phyloP scores from a whole-genome alignment of 2,329 filamentous ascomycete species.

The Colletotrichum cordylinicola region DNA sequence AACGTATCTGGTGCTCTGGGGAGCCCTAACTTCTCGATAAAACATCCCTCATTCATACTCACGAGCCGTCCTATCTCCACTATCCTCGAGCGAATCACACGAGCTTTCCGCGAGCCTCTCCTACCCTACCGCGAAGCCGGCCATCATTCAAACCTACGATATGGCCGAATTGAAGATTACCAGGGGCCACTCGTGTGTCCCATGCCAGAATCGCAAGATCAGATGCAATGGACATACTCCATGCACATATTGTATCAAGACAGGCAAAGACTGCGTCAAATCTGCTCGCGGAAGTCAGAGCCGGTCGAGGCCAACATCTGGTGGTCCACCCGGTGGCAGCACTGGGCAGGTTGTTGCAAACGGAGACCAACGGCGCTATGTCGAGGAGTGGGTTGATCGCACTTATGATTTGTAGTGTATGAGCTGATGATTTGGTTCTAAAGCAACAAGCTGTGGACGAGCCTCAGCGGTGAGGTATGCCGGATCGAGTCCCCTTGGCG shows the following conservation, averaged over 20 bases:
- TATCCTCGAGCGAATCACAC: not conserved
- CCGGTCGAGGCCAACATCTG: not conserved
- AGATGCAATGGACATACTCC: constrained; percentile 65
- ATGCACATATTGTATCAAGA: constrained; percentile 65
- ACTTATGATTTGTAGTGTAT: fast-evolving
- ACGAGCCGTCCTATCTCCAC: not conserved
- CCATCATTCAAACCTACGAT: not conserved
- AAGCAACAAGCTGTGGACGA: constrained; percentile 8
- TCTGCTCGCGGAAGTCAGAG: not conserved
- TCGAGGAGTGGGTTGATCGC: not conserved
- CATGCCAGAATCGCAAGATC: constrained; percentile 67
- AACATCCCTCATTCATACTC: not conserved
- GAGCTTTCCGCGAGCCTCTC: not conserved
- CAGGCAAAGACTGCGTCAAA: constrained; percentile 30
- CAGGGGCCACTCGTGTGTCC: constrained; percentile 46
- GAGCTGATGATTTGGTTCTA: not conserved
- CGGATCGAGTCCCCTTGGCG: fast-evolving
- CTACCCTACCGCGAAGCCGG: not conserved
- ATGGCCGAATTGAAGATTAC: not conserved
- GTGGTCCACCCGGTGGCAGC: not conserved
- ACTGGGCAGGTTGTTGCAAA: not conserved
- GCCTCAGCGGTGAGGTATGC: not conserved
- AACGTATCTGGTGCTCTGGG: not conserved
- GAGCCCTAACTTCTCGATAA: not conserved
- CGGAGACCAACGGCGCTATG: not conserved